Base-by-base conservation (phyloP, 2,329 filamentous ascomycete species). In the Akanthomyces uredinophilus region DNA sequence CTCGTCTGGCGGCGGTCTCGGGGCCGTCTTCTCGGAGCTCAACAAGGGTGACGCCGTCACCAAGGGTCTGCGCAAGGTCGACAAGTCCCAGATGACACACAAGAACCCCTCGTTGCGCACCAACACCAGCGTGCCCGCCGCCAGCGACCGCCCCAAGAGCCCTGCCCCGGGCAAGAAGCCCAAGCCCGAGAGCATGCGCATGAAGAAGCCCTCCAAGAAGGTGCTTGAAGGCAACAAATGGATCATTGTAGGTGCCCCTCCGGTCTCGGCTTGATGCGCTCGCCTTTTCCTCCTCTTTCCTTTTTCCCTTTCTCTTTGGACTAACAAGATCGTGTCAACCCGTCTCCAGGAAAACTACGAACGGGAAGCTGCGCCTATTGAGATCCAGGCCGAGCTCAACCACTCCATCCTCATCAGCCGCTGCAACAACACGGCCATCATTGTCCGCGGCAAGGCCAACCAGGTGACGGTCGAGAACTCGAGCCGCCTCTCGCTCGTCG, bases 401-500 rank as follows among this genome's bases (percentile, higher is more conserved):
- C 95, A 99, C 66, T 96, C 92, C 1, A 87, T 99, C 66, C 87
- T 98, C 66, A 95, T 99, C 73, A 92, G 89, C 71, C 89, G 90
- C 68, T 98, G 94, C 83, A 92, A 87, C 77, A 95, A 95, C 77
- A 90, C 90, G 5, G 96, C 93, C 27, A 84, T 99, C 70, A 90
- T 96, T 68, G 80, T 99, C 71, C 89, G 86, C 71, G 93, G 92
- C 76, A 99, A 99, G 78, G 92, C 91, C 63, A 99, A 99, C 73
- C 92, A 95, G n/a, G 90, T 99, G 65, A 94, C 92, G 5, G 84
- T 98, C 68, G 95, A 98, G 78, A 97, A 97, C 78, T 94, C 89
- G 61, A 85, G 83, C 52, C 88, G 91, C 55, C 81, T 96, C 20
- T 96, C 91, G 32, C 84, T 99, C 59, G 86, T 98, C 57, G 84